Evolutionary conservation across 345 rosid species (phyloP).

Genomic region (Melaleuca quinquenervia): DNA sequence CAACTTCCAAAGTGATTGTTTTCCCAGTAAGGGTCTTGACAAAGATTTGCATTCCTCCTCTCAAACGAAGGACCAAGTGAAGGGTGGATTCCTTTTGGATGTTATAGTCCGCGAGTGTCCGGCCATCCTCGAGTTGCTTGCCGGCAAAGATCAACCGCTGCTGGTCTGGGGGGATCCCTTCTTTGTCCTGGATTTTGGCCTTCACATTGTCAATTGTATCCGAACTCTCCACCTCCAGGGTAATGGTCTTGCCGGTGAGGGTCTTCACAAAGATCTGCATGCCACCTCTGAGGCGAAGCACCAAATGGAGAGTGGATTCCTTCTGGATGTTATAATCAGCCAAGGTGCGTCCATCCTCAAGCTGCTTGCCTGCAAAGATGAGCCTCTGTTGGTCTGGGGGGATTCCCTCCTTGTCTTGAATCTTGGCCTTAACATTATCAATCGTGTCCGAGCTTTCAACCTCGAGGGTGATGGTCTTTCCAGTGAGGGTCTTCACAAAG

Average conservation of each 20-base stretch:
- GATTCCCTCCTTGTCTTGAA: conserved; percentile 43
- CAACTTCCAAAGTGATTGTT: conserved; percentile 12
- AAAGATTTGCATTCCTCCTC: conserved; percentile 16
- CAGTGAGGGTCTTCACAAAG: conserved; percentile 28
- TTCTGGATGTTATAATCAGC: conserved; percentile 41
- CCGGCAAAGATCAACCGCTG: not conserved
- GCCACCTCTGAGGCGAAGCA: conserved; percentile 8
- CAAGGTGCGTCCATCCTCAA: conserved; percentile 38
- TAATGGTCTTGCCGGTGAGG: conserved; percentile 13
- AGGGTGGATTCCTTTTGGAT: conserved; percentile 2
- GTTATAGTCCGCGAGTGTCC: not conserved
- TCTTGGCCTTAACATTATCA: conserved; percentile 37
- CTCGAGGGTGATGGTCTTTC: conserved; percentile 28
- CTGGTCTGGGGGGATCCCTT: not conserved
- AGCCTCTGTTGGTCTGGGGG: conserved; percentile 40
- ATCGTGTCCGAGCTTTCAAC: conserved; percentile 41
- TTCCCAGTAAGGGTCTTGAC: conserved; percentile 15
- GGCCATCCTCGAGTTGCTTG: not conserved
- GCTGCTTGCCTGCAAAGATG: conserved; percentile 37
- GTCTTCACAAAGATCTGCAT: conserved; percentile 20
- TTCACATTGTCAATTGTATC: conserved; percentile 3
- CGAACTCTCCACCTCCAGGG: conserved; percentile 9
- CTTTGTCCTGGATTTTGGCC: not conserved
- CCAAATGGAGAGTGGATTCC: conserved; percentile 41
- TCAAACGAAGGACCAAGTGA: not conserved